Evolutionary conservation across 495 filamentous ascomycete species (phyloP), one percentile per base, ranked within the genome.

Genomic region (Penicillium roqueforti): DNA sequence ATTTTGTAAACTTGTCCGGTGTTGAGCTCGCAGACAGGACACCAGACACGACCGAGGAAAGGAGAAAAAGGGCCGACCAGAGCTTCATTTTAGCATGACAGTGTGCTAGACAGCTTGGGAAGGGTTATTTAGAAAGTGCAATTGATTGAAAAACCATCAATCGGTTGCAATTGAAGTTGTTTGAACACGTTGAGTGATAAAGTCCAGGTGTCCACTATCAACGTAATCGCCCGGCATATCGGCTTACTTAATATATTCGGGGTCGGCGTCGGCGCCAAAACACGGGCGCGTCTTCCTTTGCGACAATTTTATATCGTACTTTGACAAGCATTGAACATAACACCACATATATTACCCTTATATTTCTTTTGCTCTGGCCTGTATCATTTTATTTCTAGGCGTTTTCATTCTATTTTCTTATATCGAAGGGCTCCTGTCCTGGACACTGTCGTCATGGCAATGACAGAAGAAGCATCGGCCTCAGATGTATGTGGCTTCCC

Each of bases 1-100:
- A 91, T 48, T 76, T 73, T 42, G 81, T 65, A 71, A 95, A 96
- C 47, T 75, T 82, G 53, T 71, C 67, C 8, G 50, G 29, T 1
- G 59, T 51, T 3, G 69, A 38, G 22, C 56, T 58, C 25, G 62
- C 62, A 47, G 67, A 65, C 32, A 74, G 47, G 7, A 68, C 63
- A 38, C 51, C 79, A 78, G 59, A 83, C 60, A 62, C 67, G 54
- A 65, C 74, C 72, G 53, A 81, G 56, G 62, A 81, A 61, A 62
- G 75, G 58, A 64, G 87, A 71, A 62, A 82, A 37, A 58, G 76
- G 57, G 55, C 78, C 26, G 70, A 72, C 54, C 88, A 74, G 53
- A 83, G 64, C 63, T 81, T 78, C 69, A 87, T 80, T 34, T 63
- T 75, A 57, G 49, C 64, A 67, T 60, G 53, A 47, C 47, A 69